Base-by-base conservation (phyloP, 2,329 filamentous ascomycete species). In the Sphaceloma murrayae region DNA sequence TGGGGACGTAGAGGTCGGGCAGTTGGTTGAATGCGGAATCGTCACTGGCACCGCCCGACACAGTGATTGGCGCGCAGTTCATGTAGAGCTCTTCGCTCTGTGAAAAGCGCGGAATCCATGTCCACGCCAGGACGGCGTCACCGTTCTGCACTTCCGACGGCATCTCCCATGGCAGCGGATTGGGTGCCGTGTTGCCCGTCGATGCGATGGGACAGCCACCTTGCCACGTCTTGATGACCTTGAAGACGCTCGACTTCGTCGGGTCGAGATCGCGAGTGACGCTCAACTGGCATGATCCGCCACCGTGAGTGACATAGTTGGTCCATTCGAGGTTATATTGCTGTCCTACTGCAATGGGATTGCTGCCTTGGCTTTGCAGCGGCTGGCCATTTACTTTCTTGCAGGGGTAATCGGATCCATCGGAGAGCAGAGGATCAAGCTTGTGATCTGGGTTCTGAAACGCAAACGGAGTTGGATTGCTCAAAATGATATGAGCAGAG, bases 41-140 rank as follows among this genome's bases (percentile, higher is more conserved):
- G 34, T 57, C 55, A 30, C 60, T 57, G 8, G 63, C 60, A 14
- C 64, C 63, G 1, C 60, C 64, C 1, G 74, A 76, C 16, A 94
- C 68, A 0, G 66, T 73, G 44, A 93, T 64, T 0, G 84, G 77
- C 0, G 82, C 85, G 54, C 91, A 96, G 72, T 94, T 91, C 86
- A 94, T 93, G 72, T 96, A 96, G 74, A 94, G 85, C 60, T 96
- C 89, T 1, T 87, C 78, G 66, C 94, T 89, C 3, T 89, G 88
- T 59, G 94, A 95, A 67, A 89, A 80, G 53, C 34, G 30, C 8
- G 46, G 42, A 13, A 26, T 55, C 89, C 84, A 95, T 2, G 84
- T 85, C 86, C 87, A 95, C 0, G 85, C 85, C 7, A 95, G 68
- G 0, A 80, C 81, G 26, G 81, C 82, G 22, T 83, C 70, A 5